Base-by-base conservation (phyloP, 2,329 filamentous ascomycete species). In the Lecanicillium sp. region DNA sequence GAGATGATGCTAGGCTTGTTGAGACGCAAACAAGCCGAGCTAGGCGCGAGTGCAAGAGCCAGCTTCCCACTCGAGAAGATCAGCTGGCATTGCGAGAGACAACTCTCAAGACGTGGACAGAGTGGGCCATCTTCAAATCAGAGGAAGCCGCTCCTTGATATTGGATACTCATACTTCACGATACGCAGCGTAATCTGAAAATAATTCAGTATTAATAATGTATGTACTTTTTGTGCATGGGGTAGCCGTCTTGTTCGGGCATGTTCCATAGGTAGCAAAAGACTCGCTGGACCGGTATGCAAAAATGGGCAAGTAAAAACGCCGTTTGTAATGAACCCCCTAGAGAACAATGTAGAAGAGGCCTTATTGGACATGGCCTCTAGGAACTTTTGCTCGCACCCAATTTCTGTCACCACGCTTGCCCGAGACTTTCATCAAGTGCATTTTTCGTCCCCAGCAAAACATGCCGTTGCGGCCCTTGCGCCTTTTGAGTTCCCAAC, bases 381-480 rank as follows among this genome's bases (percentile, higher is more conserved):
- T 27, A 21, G 47, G 47, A n/a, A 48, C 40, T 2, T 5, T 23
- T 5, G 46, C 30, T 6, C 26, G 30, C 19, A 47, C 51, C 39
- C 51, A 50, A 19, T 46, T 50, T 14, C 37, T 38, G 21, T 52
- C 33, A 46, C 51, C 30, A 52, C 51, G 43, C 50, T 52, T 38
- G 51, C 39, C 29, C 20, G 36, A 44, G 10, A 15, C 21, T 23
- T 52, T 52, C 26, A 70, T 56, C 10, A 67, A 54, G 54, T 69
- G 70, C 60, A 81, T 67, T 55, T 75, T 72, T 23, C 74, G 64
- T 3, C 73, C 68, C 7, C 75, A 77, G 58, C 79, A 83, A 58
- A 76, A 81, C 50, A 77, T 68, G 23, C 77, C 77, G 21, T 70
- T 73, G 40, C 68, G 65, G 1, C 72, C 76, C 3, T 60, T 65